phyloP scores from a whole-genome alignment of 352 stramenopile species.

The Poterioochromonas sp. region DNA sequence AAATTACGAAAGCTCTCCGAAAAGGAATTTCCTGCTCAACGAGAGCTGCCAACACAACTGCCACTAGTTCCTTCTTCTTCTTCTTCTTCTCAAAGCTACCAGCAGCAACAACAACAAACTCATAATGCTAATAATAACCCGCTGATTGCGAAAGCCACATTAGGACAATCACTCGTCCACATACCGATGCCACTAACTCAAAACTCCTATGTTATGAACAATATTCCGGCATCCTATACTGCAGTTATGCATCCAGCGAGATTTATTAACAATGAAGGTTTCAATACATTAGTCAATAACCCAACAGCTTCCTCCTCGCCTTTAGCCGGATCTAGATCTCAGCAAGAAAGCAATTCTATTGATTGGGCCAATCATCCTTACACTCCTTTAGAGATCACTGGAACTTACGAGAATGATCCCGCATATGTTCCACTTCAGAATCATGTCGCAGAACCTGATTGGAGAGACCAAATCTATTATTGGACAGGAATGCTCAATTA shows the following conservation, averaged over 20 bases:
- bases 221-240: background rate
- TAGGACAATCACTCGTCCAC: background rate
- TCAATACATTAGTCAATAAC: background rate
- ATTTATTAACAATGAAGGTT: no score
- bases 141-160: background rate
- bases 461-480: constrained; percentile 28
- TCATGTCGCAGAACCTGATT: background rate
- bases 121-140: background rate
- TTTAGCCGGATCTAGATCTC: background rate
- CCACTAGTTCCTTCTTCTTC: background rate
- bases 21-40: no score
- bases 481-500: constrained; percentile 2
- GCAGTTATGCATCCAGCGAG: background rate
- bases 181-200: background rate
- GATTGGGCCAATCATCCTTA: background rate
- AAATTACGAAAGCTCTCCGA: background rate
- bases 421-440: background rate
- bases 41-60: background rate
- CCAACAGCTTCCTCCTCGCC: background rate
- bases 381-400: constrained; percentile 2
- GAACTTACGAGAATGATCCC: background rate
- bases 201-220: background rate
- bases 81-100: no score
- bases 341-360: background rate
- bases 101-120: no score